Evolutionary conservation across 2,329 filamentous ascomycete genomes (phyloP).

Genomic region (Talaromyces sp.): DNA sequence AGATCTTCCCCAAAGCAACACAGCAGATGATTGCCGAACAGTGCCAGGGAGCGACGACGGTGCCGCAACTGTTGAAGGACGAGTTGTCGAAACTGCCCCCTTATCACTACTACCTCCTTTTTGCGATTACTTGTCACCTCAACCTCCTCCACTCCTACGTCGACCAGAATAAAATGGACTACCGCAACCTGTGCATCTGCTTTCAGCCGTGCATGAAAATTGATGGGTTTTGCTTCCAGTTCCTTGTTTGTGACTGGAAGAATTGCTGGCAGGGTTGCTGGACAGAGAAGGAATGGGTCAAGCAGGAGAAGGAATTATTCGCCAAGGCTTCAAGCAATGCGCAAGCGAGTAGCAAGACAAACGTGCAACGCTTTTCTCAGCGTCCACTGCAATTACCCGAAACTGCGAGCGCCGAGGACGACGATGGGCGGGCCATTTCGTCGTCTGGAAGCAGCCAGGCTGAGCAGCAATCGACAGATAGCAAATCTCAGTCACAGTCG

Average conservation of each 20-base stretch:
- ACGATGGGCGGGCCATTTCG: conserved; percentile 55
- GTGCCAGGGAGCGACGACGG: conserved; percentile 71
- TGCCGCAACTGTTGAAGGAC: conserved; percentile 81
- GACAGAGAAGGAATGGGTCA: conserved; percentile 75
- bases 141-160: conserved; percentile 86
- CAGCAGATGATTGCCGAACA: conserved; percentile 77
- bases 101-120: conserved; percentile 96
- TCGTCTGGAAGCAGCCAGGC: conserved; percentile 61
- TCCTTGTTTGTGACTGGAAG: conserved; percentile 90
- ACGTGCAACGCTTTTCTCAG: conserved; percentile 7
- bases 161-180: conserved; percentile 98
- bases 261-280: conserved; percentile 96
- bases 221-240: conserved; percentile 90
- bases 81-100: conserved; percentile 91
- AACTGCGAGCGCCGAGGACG: conserved; percentile 9
- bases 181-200: conserved; percentile 90
- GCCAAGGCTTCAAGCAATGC: conserved; percentile 23
- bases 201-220: conserved; percentile 97
- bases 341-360: conserved; percentile 17
- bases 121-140: conserved; percentile 94
- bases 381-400: neutral
- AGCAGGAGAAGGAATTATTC: conserved; percentile 43
- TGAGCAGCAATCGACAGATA: conserved; percentile 23
- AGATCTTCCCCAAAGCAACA: conserved; percentile 79
- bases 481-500: conserved; percentile 17